Evolutionary conservation across 1,139 yeast genomes (phyloP).

Genomic region (Debaryomyces sp.): DNA sequence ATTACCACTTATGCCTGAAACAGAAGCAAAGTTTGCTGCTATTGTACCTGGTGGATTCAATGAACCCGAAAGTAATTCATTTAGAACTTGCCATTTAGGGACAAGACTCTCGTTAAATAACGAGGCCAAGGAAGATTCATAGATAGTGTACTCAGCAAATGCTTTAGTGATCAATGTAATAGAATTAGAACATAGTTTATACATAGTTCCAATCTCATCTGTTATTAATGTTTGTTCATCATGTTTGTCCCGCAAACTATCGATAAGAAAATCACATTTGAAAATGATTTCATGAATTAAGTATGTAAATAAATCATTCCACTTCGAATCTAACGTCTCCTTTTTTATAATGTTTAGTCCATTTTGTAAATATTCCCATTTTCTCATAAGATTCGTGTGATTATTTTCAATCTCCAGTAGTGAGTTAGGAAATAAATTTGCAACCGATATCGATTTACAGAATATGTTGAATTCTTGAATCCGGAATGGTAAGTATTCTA

Average conservation of each 20-base stretch:
- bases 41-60: neutral
- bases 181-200: slow-evolving; percentile 38
- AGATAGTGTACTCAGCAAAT: slow-evolving; percentile 28
- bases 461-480: slow-evolving; percentile 46
- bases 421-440: slow-evolving; percentile 30
- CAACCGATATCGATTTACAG: slow-evolving; percentile 22
- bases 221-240: slow-evolving; percentile 8
- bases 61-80: slow-evolving; percentile 19
- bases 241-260: slow-evolving; percentile 21
- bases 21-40: neutral
- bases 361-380: slow-evolving; percentile 42
- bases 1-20: neutral
- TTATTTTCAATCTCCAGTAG: slow-evolving; percentile 37
- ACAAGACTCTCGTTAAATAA: slow-evolving; percentile 29
- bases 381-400: slow-evolving; percentile 41
- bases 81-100: slow-evolving; percentile 38
- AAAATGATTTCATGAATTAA: slow-evolving; percentile 41
- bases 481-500: slow-evolving; percentile 59
- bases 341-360: slow-evolving; percentile 43
- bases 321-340: slow-evolving; percentile 54
- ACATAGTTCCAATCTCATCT: slow-evolving; percentile 24
- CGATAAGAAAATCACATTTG: slow-evolving; percentile 29
- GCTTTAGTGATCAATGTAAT: slow-evolving; percentile 38
- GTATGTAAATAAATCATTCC: slow-evolving; percentile 55
- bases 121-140: slow-evolving; percentile 20